Evolutionary conservation across 1,284 basidiomycete species (phyloP).

Genomic region (Puccinia novopanici): DNA sequence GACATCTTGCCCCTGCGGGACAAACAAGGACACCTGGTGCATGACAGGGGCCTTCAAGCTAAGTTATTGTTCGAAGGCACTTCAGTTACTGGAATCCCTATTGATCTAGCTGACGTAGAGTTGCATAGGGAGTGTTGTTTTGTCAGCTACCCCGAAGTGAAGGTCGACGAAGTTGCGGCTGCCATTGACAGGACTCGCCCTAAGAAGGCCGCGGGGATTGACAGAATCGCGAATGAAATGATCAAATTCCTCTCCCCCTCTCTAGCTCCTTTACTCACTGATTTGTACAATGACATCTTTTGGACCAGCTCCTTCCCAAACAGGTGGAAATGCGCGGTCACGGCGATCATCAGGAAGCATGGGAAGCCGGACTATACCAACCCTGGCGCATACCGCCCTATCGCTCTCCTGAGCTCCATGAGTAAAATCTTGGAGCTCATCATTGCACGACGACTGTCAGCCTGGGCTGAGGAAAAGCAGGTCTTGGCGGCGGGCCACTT

Average conservation of each 20-base stretch:
- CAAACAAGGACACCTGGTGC: neutral
- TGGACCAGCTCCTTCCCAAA: too few species aligned
- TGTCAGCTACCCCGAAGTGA: neutral
- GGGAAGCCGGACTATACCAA: too few species aligned
- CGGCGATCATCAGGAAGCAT: too few species aligned
- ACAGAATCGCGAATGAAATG: conserved; percentile 23
- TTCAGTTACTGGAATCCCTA: neutral
- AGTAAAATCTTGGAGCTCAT: too few species aligned
- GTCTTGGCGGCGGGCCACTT: too few species aligned
- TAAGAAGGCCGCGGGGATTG: neutral
- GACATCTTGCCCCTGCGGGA: neutral
- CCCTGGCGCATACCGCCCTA: too few species aligned
- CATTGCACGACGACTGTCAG: too few species aligned
- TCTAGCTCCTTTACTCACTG: too few species aligned
- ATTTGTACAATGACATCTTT: too few species aligned
- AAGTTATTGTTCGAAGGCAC: conserved; percentile 30
- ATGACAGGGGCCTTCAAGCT: neutral
- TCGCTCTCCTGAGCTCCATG: too few species aligned
- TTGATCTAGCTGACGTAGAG: neutral
- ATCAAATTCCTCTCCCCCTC: neutral
- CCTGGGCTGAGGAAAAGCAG: too few species aligned
- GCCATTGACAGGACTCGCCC: neutral
- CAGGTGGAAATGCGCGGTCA: too few species aligned
- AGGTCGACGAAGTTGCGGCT: neutral
- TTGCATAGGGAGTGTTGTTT: neutral